phyloP scores from a whole-genome alignment of 768 basidiomycete genomes.

The Suillus subaureus region DNA sequence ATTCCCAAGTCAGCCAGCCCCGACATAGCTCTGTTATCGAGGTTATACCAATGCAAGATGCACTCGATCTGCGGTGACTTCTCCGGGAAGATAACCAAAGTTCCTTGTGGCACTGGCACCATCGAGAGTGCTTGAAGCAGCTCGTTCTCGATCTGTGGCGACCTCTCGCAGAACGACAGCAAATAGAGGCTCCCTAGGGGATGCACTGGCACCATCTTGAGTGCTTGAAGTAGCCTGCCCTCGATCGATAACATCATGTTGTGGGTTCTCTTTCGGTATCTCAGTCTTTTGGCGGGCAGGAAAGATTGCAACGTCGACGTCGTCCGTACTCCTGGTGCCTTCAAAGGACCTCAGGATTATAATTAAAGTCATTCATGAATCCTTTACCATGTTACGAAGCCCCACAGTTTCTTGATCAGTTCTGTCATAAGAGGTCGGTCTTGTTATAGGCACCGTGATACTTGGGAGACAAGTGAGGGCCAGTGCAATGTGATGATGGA shows the following conservation, averaged over 20 bases:
- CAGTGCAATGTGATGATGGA: no score
- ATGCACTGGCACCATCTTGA: constrained; percentile 13
- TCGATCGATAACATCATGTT: constrained; percentile 45
- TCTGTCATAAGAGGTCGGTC: not conserved
- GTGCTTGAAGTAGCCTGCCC: constrained; percentile 28
- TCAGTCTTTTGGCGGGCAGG: not conserved
- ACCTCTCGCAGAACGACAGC: constrained; percentile 76
- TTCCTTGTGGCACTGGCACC: constrained; percentile 35
- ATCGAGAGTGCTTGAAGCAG: no score
- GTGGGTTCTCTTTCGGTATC: constrained; percentile 46
- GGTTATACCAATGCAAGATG: constrained; percentile 66
- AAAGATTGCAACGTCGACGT: not conserved
- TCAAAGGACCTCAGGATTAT: not conserved
- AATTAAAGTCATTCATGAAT: not conserved
- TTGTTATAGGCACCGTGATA: not conserved
- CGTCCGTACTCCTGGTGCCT: not conserved
- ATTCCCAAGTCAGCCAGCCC: not conserved
- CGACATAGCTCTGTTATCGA: not conserved
- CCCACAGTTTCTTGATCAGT: not conserved
- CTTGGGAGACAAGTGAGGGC: no score
- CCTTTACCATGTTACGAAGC: not conserved
- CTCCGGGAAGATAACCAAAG: constrained; percentile 72
- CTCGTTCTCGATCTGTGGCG: constrained; percentile 52
- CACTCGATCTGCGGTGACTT: constrained; percentile 66
- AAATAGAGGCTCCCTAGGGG: constrained; percentile 62